phyloP scores from a whole-genome alignment of 2,329 filamentous ascomycete species.

The Magnaporthales sp. region DNA sequence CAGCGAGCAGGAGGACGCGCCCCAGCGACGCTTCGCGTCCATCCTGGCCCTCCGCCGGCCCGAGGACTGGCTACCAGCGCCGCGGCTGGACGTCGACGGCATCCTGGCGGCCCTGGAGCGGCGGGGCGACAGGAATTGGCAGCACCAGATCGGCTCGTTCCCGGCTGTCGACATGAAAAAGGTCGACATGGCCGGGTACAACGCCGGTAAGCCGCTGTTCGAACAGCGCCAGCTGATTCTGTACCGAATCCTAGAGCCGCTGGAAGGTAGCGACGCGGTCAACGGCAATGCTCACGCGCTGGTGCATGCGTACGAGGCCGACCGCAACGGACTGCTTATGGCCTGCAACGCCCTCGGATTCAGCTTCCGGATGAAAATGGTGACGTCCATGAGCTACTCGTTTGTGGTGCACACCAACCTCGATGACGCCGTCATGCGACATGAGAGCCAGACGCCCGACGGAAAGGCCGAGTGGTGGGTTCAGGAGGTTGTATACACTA shows the following conservation, averaged over 20 bases:
- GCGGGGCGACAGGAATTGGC: constrained; percentile 13
- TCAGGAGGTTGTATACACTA: constrained; percentile 40
- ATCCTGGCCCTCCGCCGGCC: constrained; percentile 29
- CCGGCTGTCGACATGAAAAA: constrained; percentile 45
- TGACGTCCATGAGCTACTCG: constrained; percentile 39
- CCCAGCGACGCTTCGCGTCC: constrained; percentile 31
- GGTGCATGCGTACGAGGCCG: constrained; percentile 41
- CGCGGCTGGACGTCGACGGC: constrained; percentile 35
- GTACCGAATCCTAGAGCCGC: constrained; percentile 37
- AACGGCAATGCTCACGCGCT: constrained; percentile 33
- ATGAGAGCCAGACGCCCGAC: constrained; percentile 7
- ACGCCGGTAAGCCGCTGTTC: constrained; percentile 29
- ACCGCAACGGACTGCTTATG: constrained; percentile 47
- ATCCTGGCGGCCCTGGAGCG: constrained; percentile 26
- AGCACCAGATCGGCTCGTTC: constrained; percentile 27
- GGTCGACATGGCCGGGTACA: constrained; percentile 40
- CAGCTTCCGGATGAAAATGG: constrained; percentile 25
- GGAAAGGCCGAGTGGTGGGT: constrained; percentile 37
- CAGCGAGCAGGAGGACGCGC: constrained; percentile 28
- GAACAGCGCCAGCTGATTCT: constrained; percentile 39
- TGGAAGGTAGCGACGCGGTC: constrained; percentile 18
- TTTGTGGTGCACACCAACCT: constrained; percentile 44
- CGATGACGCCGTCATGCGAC: constrained; percentile 36
- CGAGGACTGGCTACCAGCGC: constrained; percentile 33
- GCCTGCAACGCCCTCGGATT: constrained; percentile 38